These are phyloP conservation scores for Vigna hirtella DNA, from an alignment of 306 rosid species.

Conservation along the genomic window DNA sequence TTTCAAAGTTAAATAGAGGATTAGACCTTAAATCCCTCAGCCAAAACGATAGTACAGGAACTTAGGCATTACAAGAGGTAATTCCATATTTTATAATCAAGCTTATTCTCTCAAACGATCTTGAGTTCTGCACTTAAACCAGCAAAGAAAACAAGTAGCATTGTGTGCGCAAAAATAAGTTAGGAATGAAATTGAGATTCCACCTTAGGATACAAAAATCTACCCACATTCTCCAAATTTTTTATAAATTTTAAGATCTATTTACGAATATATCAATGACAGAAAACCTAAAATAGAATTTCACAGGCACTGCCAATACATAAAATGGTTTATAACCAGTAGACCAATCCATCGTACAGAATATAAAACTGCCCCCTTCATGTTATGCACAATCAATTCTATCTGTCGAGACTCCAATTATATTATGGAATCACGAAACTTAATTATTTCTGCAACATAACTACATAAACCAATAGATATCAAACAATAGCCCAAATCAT, in stretches of 20 bases:
- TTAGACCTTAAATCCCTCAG: conserved; percentile 3
- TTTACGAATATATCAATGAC: conserved; percentile 10
- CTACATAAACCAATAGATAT: conserved; percentile 22
- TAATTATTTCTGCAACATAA: conserved; percentile 7
- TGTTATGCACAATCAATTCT: conserved; percentile 20
- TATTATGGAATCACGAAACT: conserved; percentile 21
- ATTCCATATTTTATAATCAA: conserved; percentile 10
- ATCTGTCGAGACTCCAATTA: conserved; percentile 2
- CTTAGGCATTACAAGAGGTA: conserved; percentile 10
- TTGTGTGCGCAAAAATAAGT: conserved; percentile 22
- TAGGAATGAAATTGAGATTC: conserved; percentile 1
- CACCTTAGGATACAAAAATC: neutral
- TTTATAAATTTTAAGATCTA: conserved; percentile 5
- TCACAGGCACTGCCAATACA: conserved; percentile 18
- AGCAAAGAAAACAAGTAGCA: neutral
- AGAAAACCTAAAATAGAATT: conserved; percentile 12
- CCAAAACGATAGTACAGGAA: conserved; percentile 18
- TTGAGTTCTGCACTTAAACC: neutral
- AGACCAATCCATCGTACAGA: conserved; percentile 7
- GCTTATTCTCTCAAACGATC: conserved; percentile 7
- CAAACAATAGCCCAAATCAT: conserved; percentile 9
- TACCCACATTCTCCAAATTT: conserved; percentile 9
- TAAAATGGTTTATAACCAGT: conserved; percentile 33
- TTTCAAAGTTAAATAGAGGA: conserved; percentile 20
- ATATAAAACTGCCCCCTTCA: conserved; percentile 13